phyloP scores from a whole-genome alignment of 2,329 filamentous ascomycete species.

The Fusarium nurragi region DNA sequence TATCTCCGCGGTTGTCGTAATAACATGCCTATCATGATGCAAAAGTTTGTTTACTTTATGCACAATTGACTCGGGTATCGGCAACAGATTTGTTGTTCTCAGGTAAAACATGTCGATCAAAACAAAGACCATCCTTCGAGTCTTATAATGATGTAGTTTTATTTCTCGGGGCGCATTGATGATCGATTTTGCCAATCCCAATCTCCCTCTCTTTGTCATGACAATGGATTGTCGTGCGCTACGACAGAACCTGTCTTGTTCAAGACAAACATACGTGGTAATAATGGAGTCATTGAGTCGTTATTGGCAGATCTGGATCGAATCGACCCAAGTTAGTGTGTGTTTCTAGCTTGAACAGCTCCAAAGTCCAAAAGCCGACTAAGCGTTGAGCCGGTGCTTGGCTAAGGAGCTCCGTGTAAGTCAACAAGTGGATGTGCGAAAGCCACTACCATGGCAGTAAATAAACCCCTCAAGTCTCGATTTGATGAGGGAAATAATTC shows the following conservation, averaged over 20 bases:
- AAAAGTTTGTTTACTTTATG: constrained; percentile 30
- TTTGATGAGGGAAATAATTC: constrained; percentile 7
- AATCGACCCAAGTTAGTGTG: not conserved
- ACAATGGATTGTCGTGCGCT: constrained; percentile 1
- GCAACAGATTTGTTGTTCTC: constrained; percentile 2
- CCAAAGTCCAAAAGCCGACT: not conserved
- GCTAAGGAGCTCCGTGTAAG: constrained; percentile 12
- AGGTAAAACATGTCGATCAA: constrained; percentile 7
- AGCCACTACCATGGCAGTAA: not conserved
- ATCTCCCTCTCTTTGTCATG: constrained; percentile 9
- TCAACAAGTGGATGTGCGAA: not conserved
- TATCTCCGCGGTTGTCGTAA: constrained; percentile 14
- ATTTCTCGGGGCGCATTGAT: not conserved
- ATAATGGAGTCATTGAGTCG: constrained; percentile 24
- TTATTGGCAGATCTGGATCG: constrained; percentile 9
- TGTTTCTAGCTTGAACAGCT: not conserved
- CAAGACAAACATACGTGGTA: constrained; percentile 17
- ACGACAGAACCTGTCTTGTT: constrained; percentile 9
- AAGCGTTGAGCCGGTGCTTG: constrained; percentile 12
- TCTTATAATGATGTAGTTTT: constrained; percentile 22
- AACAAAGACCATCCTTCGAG: not conserved
- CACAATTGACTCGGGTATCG: constrained; percentile 16
- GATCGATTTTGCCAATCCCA: not conserved
- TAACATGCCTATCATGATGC: constrained; percentile 27
- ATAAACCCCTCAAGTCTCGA: constrained; percentile 20